Base-by-base conservation (phyloP, 495 filamentous ascomycete species). In the Neurospora sp. region DNA sequence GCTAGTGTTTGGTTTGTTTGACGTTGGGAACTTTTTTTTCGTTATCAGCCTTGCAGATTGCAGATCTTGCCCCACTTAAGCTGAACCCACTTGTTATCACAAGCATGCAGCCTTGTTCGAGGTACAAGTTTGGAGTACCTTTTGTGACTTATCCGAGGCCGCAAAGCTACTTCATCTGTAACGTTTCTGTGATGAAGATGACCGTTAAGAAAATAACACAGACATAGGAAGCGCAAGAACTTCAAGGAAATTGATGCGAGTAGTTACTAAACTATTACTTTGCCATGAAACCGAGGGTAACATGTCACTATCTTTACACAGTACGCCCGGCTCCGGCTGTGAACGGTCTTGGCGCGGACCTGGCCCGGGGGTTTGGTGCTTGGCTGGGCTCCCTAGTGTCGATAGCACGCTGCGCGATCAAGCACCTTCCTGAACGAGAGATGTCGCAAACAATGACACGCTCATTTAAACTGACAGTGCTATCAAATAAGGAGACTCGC, bases 1-100 rank as follows among this genome's bases (percentile, higher is more conserved):
- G 53, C 53, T 61, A 75, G 71, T 73, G 70, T 70, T 69, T 69
- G 45, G 14, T 44, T 72, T 39, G 69, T 38, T 44, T 69, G 41
- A 38, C 73, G 53, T 61, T 61, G 53, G 53, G 45, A 61, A 70
- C 70, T 83, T 84, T 82, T 84, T 82, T 78, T 74, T 71, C 68
- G 71, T 69, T 70, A 27, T 22, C 69, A 78, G 78, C 78, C 76
- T 81, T 79, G 74, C 77, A 80, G 74, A 38, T 72, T 27, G 71
- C 35, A 59, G 73, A 75, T 74, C 39, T 47, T 35, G 71, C 38
- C 39, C 44, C 69, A 71, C 69, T 41, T 31, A 31, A 61, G 1
- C 10, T 18, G 6, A 22, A 35, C 27, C 53, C 53, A 41, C 45
- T 61, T 44, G 1, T 35, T 14, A 53, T 44, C 69, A 61, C 53